These are phyloP conservation scores for Casuarina equisetifolia DNA, from an alignment of 306 rosid genomes.

Conservation along the genomic window DNA sequence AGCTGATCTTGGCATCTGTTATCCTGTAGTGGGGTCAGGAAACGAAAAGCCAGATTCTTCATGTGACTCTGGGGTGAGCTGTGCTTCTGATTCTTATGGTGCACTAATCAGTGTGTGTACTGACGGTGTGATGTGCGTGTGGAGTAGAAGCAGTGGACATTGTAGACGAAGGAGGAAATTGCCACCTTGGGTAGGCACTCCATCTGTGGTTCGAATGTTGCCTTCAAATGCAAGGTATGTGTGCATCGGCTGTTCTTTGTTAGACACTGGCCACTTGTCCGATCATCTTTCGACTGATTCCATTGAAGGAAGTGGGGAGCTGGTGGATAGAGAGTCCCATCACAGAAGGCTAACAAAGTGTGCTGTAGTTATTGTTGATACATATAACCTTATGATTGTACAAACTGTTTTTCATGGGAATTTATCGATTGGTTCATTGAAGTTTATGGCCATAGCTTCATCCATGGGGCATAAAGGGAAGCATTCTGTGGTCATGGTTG, in stretches of 20 bases:
- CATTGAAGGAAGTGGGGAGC: constrained; percentile 46
- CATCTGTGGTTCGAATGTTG: constrained; percentile 61
- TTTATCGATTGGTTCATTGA: constrained; percentile 69
- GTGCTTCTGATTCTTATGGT: constrained; percentile 38
- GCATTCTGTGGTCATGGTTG: constrained; percentile 62
- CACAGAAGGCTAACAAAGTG: constrained; percentile 63
- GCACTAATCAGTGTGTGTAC: constrained; percentile 80
- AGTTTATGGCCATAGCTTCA: constrained; percentile 71
- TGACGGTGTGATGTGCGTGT: constrained; percentile 90
- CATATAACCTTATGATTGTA: constrained; percentile 68
- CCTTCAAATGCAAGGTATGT: constrained; percentile 74
- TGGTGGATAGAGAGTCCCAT: constrained; percentile 54
- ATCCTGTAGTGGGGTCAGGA: constrained; percentile 49
- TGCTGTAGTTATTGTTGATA: constrained; percentile 70
- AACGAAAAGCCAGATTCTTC: constrained; percentile 28
- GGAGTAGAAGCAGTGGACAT: constrained; percentile 91
- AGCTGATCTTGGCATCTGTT: constrained; percentile 69
- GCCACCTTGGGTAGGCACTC: constrained; percentile 96
- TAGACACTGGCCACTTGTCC: constrained; percentile 39
- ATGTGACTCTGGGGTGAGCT: constrained; percentile 26
- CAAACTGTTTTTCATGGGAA: constrained; percentile 81
- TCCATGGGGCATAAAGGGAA: constrained; percentile 49
- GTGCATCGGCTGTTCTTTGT: constrained; percentile 76
- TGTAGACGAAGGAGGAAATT: constrained; percentile 83
- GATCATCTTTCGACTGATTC: constrained; percentile 43